These are phyloP conservation scores for Ceratocystis cubensis DNA, from an alignment of 2,329 filamentous ascomycete species.

Conservation along the genomic window DNA sequence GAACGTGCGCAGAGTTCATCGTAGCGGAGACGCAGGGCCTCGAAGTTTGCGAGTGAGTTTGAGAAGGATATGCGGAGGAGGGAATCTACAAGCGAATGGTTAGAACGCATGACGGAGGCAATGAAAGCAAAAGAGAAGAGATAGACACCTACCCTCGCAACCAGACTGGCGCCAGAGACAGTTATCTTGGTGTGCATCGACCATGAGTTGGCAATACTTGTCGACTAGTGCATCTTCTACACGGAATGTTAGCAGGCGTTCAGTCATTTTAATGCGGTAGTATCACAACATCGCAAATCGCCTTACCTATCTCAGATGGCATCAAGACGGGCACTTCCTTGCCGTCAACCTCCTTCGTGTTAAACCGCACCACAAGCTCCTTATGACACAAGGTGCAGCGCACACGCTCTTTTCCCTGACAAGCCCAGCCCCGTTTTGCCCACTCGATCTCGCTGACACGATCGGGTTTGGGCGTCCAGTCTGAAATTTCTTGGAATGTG, in stretches of 20 bases:
- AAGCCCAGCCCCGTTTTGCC: conserved; percentile 88
- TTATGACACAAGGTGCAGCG: conserved; percentile 74
- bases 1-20: conserved; percentile 44
- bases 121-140: not conserved
- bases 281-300: not conserved
- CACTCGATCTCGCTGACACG: conserved; percentile 80
- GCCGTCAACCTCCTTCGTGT: conserved; percentile 44
- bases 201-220: conserved; percentile 61
- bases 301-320: conserved; percentile 46
- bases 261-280: no score
- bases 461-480: conserved; percentile 88
- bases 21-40: conserved; percentile 50
- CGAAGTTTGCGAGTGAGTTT: conserved; percentile 46
- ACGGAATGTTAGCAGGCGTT: conserved; percentile 22
- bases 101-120: not conserved
- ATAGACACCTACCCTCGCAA: conserved; percentile 56
- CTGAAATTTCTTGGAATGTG: conserved; percentile 80
- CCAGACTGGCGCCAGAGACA: conserved; percentile 79
- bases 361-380: conserved; percentile 70
- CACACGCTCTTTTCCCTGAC: conserved; percentile 70
- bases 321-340: conserved; percentile 41
- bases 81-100: conserved; percentile 34
- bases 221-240: conserved; percentile 56
- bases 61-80: conserved; percentile 51
- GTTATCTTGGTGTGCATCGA: conserved; percentile 61